Evolutionary conservation across 2,329 filamentous ascomycete species (phyloP), one percentile per base, ranked within the genome.

Genomic region (Cercospora brassicicola): DNA sequence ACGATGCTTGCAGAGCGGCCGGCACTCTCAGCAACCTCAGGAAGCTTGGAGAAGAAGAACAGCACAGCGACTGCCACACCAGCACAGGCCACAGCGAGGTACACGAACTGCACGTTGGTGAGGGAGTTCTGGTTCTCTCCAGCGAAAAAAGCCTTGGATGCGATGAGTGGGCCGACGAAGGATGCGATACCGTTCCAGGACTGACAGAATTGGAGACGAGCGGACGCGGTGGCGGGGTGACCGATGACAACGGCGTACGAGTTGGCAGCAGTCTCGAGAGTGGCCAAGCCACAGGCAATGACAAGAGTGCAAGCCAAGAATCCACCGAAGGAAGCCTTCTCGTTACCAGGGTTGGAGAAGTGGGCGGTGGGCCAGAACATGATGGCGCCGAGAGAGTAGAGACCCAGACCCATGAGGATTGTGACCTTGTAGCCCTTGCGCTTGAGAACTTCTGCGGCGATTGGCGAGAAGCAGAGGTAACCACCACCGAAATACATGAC

Each of bases 351-450:
- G 15, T 42, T 73, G 20, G 72, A 69, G 71, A 78, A 80, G 64
- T 80, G 77, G 3, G 78, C 78, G 7, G 74, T 75, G 2, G 78
- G 78, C 78, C 79, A 80, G 73, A 80, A 80, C 68, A 79, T 72
- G 66, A 80, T 66, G 18, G 79, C 80, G 69, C 79, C 79, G 62
- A 80, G 64, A 8, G 76, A 78, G 75, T 79, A 79, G 62, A 80
- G 69, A 11, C 62, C 62, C 8, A 80, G 73, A 39, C 78, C 78
- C 77, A 80, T 80, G 65, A 84, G 76, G 73, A 83, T 83, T 26
- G 81, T 83, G 67, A 79, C 67, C 69, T 80, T 82, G 75, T 83
- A 83, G 33, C 82, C 81, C 70, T 78, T 81, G 69, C 80, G 77
- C 71, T 80, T 80, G 59, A 82, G 71, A 61, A 82, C 78, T 67